Evolutionary conservation across 129 eudicot genomes (phyloP), one percentile per base, ranked within the genome.

Genomic region (Ambrosia trifida): DNA sequence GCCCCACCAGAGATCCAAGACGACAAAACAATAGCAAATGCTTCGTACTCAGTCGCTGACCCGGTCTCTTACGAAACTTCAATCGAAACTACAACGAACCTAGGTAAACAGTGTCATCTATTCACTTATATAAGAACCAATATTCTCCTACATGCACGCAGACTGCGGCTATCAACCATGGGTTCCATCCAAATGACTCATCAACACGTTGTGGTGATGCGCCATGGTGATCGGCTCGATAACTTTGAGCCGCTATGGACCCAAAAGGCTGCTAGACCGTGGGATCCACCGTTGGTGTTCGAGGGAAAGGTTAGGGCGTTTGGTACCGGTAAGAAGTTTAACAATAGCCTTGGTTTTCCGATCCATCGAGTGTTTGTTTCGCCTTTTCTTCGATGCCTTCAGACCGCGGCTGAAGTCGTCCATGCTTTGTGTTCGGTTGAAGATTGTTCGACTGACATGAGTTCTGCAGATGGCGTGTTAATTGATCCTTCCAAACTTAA

Each of bases 151-250:
- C 13, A 5, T 2, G 2, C 51, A 65, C 33, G 43, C 51, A 19
- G n/a, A 47, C 67, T 14, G 14, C 67, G 9, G 33, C 2, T 19
- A 73, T 16, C 69, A 63, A 31, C 68, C 70, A 76, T 76, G 81
- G 81, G 69, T 59, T 63, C 76, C 35, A 56, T 57, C 20, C 46
- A 56, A 70, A 52, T 14, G n/a, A 56, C 66, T 70, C 75, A 61
- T 47, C 96, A 89, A 57, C 72, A 84, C 72, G 81, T 89, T 50
- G 73, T 89, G 81, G 91, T 89, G 3, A 81, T 89, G 89, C 85
- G 96, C 62, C 98, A 92, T 67, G 98, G 96, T 14, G 98, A 92
- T 44, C 83, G 98, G 51, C 62, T 81, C 9, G 98, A 92, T 82
- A 85, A 92, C 86, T 70, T 83, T 69, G 96, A 82, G 19, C 87